Conservation (phyloP, 2,329 filamentous ascomycete genomes). For the Cytospora mali region DNA sequence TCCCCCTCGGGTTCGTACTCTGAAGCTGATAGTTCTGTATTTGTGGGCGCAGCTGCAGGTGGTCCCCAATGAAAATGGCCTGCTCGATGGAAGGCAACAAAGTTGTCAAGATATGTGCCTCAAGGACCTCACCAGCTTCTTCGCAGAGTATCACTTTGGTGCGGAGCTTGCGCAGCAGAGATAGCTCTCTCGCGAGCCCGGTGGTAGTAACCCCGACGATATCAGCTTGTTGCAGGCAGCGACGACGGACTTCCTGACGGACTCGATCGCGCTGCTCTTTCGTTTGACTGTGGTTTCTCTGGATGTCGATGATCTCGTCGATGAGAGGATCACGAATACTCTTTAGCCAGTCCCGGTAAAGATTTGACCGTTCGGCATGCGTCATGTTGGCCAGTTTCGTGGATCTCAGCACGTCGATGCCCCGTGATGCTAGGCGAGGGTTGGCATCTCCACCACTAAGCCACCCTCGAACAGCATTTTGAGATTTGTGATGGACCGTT, state of each 20-base stretch:
- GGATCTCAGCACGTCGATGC: not conserved
- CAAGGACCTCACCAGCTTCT: slow-evolving; percentile 70
- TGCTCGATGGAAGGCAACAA: slow-evolving; percentile 64
- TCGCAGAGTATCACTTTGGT: slow-evolving; percentile 66
- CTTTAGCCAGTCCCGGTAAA: slow-evolving; percentile 38
- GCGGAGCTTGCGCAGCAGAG: slow-evolving; percentile 50
- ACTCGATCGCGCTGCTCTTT: not conserved
- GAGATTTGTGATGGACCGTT: slow-evolving; percentile 27
- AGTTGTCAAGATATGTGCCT: slow-evolving; percentile 62
- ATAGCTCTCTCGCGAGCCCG: slow-evolving; percentile 55
- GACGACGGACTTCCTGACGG: slow-evolving; percentile 39
- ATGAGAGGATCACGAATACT: slow-evolving; percentile 33
- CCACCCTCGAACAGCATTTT: slow-evolving; percentile 32
- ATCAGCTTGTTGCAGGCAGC: slow-evolving; percentile 43
- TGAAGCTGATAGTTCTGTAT: slow-evolving; percentile 59
- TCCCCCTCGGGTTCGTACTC: slow-evolving; percentile 50
- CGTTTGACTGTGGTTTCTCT: slow-evolving; percentile 21
- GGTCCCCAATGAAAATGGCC: slow-evolving; percentile 65
- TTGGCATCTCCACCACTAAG: slow-evolving; percentile 21
- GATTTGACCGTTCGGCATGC: slow-evolving; percentile 30
- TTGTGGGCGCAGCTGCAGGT: slow-evolving; percentile 62
- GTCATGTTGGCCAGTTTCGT: slow-evolving; percentile 31
- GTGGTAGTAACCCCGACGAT: slow-evolving; percentile 64
- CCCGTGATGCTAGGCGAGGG: slow-evolving; percentile 14
- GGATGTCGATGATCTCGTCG: slow-evolving; percentile 11